These are phyloP conservation scores for Alternaria metachromatica DNA, from an alignment of 2,329 filamentous ascomycete genomes.

Conservation along the genomic window DNA sequence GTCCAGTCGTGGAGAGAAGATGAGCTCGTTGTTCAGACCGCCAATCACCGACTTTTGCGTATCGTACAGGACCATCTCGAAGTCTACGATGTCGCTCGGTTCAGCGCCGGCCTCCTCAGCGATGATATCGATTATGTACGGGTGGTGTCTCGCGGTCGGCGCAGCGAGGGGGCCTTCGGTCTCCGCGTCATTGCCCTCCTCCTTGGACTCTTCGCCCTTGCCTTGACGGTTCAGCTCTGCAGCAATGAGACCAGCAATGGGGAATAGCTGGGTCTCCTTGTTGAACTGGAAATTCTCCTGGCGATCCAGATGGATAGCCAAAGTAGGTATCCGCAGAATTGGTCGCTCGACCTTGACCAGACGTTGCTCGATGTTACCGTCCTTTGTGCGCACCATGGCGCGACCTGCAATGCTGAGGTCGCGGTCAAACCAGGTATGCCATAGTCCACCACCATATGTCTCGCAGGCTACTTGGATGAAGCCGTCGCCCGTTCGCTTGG, in stretches of 20 bases:
- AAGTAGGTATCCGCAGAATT: constrained; percentile 87
- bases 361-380: constrained; percentile 79
- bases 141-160: constrained; percentile 84
- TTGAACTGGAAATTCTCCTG: constrained; percentile 89
- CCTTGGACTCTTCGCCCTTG: constrained; percentile 58
- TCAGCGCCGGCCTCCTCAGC: constrained; percentile 77
- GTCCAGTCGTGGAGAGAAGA: constrained; percentile 94
- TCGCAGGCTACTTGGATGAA: constrained; percentile 96
- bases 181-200: constrained; percentile 49
- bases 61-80: constrained; percentile 96
- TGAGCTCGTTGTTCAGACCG: constrained; percentile 89
- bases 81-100: constrained; percentile 80
- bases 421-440: constrained; percentile 98
- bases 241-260: constrained; percentile 85
- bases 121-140: constrained; percentile 83
- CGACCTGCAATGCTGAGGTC: constrained; percentile 90
- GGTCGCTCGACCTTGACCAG: constrained; percentile 90
- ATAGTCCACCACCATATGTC: constrained; percentile 94
- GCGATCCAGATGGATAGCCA: constrained; percentile 93
- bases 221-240: constrained; percentile 84
- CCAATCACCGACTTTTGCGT: constrained; percentile 90
- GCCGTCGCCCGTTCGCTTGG: constrained; percentile 83
- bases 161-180: constrained; percentile 67
- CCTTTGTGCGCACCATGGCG: constrained; percentile 76
- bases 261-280: constrained; percentile 95